Evolutionary conservation across 1,139 yeast species (phyloP).

Genomic region (Lizanozyma gosingica): DNA sequence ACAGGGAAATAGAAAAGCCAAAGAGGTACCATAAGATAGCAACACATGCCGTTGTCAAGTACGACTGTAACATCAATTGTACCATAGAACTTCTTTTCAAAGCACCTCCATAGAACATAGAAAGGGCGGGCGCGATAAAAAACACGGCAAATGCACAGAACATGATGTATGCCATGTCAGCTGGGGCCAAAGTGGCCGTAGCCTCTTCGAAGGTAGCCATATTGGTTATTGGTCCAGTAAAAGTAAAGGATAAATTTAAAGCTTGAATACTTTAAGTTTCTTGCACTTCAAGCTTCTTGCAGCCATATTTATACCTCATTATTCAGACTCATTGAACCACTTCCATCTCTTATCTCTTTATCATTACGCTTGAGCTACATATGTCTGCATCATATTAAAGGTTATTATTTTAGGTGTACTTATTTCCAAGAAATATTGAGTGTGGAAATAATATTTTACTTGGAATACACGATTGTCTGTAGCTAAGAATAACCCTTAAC

Average conservation of each 20-base stretch:
- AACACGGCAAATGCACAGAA: slow-evolving; percentile 32
- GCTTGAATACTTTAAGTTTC: not conserved
- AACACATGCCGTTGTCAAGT: slow-evolving; percentile 27
- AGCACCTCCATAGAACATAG: slow-evolving; percentile 33
- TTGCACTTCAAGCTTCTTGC: not conserved
- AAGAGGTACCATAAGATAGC: slow-evolving; percentile 34
- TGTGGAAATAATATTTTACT: too few relatives aligned
- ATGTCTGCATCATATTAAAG: not conserved
- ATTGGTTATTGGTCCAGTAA: not conserved
- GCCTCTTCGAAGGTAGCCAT: not conserved
- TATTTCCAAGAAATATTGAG: too few relatives aligned
- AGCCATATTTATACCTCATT: not conserved
- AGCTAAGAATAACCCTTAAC: not conserved
- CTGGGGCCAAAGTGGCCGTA: slow-evolving; percentile 5
- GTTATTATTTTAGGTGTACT: too few relatives aligned
- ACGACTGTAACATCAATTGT: slow-evolving; percentile 31
- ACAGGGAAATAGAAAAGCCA: slow-evolving; percentile 35
- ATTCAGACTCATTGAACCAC: too few relatives aligned
- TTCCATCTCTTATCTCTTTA: too few relatives aligned
- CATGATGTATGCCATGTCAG: slow-evolving; percentile 29
- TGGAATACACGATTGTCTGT: too few relatives aligned
- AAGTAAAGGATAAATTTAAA: not conserved
- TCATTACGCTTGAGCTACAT: too few relatives aligned
- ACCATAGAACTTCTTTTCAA: slow-evolving; percentile 27
- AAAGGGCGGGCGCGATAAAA: slow-evolving; percentile 37